Evolutionary conservation across 768 basidiomycete species (phyloP), one percentile per base, ranked within the genome.

Genomic region (Holtermannia corniformis): DNA sequence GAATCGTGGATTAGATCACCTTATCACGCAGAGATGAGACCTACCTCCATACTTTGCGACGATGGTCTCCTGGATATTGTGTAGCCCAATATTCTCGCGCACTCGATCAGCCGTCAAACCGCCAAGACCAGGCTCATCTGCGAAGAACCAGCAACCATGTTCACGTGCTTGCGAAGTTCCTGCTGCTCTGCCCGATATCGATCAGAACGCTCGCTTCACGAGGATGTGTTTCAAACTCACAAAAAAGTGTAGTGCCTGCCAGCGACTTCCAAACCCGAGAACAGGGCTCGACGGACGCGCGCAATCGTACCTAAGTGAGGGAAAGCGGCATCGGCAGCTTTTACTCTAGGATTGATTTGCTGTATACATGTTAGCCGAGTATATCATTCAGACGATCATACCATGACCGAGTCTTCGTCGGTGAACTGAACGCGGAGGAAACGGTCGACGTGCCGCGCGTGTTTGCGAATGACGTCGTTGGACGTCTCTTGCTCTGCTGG

Each of bases 391-490:
- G 16, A 5, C 42, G 32, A 7, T 7, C 32, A 37, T 16, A 37
- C 32, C 32, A 37, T 37, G 32, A 37, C 32, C 7, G 32, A 37
- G 23, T 53, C 44, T 32, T 64, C 60, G 43, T 64, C 63, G 10
- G 50, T 55, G 50, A 64, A 61, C 25, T 57, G 55, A 13, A 64
- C 63, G 13, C 63, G 55, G 12, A 64, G 48, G 32, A 64, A 64
- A 26, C 58, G 58, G 22, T 61, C 59, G 27, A 52, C 45, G n/a
- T 56, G 45, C 11, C 55, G 21, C 1, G 47, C 26, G 42, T 57
- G 55, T 1, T 42, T 25, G 5, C 60, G 54, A 3, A 61, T 23
- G 20, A 61, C 57, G 32, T 49, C 50, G 40, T 64, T 61, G 0
- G 57, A 61, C 10, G 56, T 58, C 49, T 63, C 58, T 32, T 53